phyloP scores from a whole-genome alignment of 2,329 filamentous ascomycete genomes.

The Colletotrichum gigasporum region DNA sequence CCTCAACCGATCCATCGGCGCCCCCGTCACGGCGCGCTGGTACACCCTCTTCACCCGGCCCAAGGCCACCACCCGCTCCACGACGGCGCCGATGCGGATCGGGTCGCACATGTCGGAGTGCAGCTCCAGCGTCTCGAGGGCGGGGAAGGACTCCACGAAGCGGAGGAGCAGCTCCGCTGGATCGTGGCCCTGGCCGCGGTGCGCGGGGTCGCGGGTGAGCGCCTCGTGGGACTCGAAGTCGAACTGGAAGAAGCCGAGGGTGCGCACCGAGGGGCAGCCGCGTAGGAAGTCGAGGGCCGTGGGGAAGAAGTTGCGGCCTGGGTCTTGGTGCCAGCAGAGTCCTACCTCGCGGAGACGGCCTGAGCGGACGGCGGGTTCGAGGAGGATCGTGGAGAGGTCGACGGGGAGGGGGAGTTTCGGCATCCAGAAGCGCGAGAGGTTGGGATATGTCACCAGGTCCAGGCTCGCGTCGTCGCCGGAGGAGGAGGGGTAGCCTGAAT shows the following conservation, averaged over 20 bases:
- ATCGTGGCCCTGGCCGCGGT: slow-evolving; percentile 14
- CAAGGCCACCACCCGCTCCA: slow-evolving; percentile 8
- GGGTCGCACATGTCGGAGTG: slow-evolving; percentile 15
- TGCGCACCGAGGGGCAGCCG: slow-evolving; percentile 43
- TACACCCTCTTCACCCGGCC: slow-evolving; percentile 20
- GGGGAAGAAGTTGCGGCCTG: slow-evolving; percentile 40
- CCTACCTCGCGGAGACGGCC: slow-evolving; percentile 44
- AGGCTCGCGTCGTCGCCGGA: background rate
- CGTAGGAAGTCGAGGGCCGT: slow-evolving; percentile 45
- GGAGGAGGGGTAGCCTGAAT: slow-evolving; percentile 17
- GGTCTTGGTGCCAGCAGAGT: slow-evolving; percentile 32
- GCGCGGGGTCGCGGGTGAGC: slow-evolving; percentile 21
- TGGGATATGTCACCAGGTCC: slow-evolving; percentile 23
- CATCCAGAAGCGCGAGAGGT: slow-evolving; percentile 32
- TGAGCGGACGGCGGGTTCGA: slow-evolving; percentile 37
- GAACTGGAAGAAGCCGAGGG: slow-evolving; percentile 47
- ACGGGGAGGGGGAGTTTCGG: slow-evolving; percentile 26
- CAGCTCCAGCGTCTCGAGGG: slow-evolving; percentile 32
- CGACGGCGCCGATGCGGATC: background rate
- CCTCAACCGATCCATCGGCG: slow-evolving; percentile 22
- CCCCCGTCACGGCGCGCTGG: slow-evolving; percentile 25
- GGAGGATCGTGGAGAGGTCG: slow-evolving; percentile 24
- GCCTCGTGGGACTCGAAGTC: slow-evolving; percentile 39
- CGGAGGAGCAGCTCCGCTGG: slow-evolving; percentile 17
- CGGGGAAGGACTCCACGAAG: slow-evolving; percentile 33